A percentile compares a stretch with the other conserved stretches of the same genome.
Conservation (phyloP, 371 early-diverging fungal species). For the Actinomortierella wolfii region DNA sequence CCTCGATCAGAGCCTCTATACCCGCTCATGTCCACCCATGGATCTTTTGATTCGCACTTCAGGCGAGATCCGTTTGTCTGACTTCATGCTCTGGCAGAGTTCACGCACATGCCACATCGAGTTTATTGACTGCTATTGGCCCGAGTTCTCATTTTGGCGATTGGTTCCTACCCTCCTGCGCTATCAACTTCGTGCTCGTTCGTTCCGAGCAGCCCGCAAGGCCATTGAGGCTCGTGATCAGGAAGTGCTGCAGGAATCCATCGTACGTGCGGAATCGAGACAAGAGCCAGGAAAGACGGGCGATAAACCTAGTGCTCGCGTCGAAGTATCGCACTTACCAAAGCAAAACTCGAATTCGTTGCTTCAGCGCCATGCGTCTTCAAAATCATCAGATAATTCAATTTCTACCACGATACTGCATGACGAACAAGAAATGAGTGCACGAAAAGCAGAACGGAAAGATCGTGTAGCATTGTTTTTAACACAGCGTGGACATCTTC, state of each 20-base stretch:
- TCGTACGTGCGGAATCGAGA: neutral
- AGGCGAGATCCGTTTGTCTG: constrained; percentile 96
- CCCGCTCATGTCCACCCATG: constrained; percentile 74
- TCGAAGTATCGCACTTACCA: neutral
- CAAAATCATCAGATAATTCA: neutral
- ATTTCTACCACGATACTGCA: no score
- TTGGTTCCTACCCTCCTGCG: constrained; percentile 82
- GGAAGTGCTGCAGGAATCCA: no score
- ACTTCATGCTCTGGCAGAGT: constrained; percentile 97
- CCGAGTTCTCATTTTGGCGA: constrained; percentile 90
- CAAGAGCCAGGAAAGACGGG: constrained; percentile 5
- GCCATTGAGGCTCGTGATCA: constrained; percentile 1
- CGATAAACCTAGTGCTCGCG: neutral
- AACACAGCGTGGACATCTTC: constrained; percentile 27
- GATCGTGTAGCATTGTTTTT: constrained; percentile 25
- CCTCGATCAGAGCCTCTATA: constrained; percentile 71
- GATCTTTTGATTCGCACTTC: constrained; percentile 98
- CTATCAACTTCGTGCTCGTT: constrained; percentile 66
- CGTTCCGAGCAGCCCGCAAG: constrained; percentile 12
- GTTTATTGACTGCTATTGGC: constrained; percentile 92
- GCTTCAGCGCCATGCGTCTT: constrained; percentile 5
- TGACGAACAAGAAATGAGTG: neutral
- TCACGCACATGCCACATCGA: constrained; percentile 76
- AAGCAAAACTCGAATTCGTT: constrained; percentile 19
- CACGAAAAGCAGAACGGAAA: constrained; percentile 9